Evolutionary conservation across 108 stramenopile species (phyloP).

Genomic region (Epipyxis sp.): DNA sequence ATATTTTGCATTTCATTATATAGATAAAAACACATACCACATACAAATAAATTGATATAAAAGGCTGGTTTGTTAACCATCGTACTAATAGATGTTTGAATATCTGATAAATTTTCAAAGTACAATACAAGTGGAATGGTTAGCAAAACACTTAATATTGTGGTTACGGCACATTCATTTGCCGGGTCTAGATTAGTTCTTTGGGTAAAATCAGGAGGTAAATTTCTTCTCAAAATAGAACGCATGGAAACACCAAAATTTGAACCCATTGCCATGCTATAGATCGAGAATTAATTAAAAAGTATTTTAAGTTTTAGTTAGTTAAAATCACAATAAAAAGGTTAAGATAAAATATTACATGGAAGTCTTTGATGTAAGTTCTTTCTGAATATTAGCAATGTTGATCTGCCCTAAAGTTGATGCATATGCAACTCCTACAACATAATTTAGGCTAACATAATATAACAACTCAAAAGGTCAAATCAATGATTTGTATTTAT

Average conservation of each 20-base stretch:
- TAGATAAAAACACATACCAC: slow-evolving; percentile 8
- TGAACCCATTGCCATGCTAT: not conserved
- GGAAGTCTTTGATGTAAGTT: no score
- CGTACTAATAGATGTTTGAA: not conserved
- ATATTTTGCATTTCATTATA: slow-evolving; percentile 36
- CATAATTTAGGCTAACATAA: not conserved
- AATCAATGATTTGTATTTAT: slow-evolving; percentile 51
- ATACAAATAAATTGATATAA: not conserved
- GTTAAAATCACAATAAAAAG: not conserved
- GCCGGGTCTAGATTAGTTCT: not conserved
- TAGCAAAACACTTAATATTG: not conserved
- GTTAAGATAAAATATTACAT: not conserved
- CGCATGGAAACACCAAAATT: not conserved
- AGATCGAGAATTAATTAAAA: not conserved
- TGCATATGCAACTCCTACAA: not conserved
- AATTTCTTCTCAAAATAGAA: not conserved
- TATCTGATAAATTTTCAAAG: not conserved
- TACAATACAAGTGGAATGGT: not conserved
- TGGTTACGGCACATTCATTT: not conserved
- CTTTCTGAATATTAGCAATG: not conserved
- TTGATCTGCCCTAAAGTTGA: not conserved
- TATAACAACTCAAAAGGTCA: slow-evolving; percentile 45
- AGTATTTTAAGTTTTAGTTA: not conserved
- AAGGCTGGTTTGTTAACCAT: not conserved
- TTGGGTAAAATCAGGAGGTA: not conserved